A percentile compares a stretch with the other conserved stretches of the same genome.
phyloP scores from a whole-genome alignment of 805 yeast genomes.

The Priceomyces haplophilus region DNA sequence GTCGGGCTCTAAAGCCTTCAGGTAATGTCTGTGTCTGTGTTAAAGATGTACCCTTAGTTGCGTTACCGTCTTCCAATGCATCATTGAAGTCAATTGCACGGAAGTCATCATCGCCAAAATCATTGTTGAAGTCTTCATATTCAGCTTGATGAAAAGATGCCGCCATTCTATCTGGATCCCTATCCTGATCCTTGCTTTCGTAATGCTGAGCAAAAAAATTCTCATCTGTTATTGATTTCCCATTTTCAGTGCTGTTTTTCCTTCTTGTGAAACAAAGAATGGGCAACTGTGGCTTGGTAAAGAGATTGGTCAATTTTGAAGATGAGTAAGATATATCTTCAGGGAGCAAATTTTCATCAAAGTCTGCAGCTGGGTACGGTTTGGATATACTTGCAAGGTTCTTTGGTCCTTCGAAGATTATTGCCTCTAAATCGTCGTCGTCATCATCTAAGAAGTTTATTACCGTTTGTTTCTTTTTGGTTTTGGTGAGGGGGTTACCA shows the following conservation, averaged over 20 bases:
- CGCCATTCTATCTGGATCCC: slow-evolving; percentile 35
- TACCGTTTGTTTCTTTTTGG: slow-evolving; percentile 18
- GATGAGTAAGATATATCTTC: slow-evolving; percentile 74
- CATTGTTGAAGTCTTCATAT: slow-evolving; percentile 37
- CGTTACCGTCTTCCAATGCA: slow-evolving; percentile 23
- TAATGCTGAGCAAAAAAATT: slow-evolving; percentile 71
- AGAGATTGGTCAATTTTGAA: slow-evolving; percentile 60
- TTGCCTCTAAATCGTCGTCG: slow-evolving; percentile 29
- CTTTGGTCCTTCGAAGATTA: slow-evolving; percentile 32
- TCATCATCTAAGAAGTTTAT: slow-evolving; percentile 33
- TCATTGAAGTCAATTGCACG: slow-evolving; percentile 44
- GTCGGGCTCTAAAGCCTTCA: slow-evolving; percentile 22
- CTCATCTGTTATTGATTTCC: slow-evolving; percentile 52
- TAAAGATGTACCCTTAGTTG: slow-evolving; percentile 12
- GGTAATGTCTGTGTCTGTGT: slow-evolving; percentile 17
- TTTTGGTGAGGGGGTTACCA: slow-evolving; percentile 6
- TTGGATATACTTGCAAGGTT: slow-evolving; percentile 12
- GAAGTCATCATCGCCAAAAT: slow-evolving; percentile 31
- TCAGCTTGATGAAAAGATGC: slow-evolving; percentile 40
- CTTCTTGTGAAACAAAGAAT: slow-evolving; percentile 28
- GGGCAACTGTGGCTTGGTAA: slow-evolving; percentile 59
- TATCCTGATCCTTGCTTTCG: slow-evolving; percentile 30
- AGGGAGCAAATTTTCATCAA: slow-evolving; percentile 51
- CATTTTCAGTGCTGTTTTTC: slow-evolving; percentile 16
- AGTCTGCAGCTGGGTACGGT: slow-evolving; percentile 8